Base-by-base conservation (phyloP, 345 rosid genomes). In the Punica granatum region DNA sequence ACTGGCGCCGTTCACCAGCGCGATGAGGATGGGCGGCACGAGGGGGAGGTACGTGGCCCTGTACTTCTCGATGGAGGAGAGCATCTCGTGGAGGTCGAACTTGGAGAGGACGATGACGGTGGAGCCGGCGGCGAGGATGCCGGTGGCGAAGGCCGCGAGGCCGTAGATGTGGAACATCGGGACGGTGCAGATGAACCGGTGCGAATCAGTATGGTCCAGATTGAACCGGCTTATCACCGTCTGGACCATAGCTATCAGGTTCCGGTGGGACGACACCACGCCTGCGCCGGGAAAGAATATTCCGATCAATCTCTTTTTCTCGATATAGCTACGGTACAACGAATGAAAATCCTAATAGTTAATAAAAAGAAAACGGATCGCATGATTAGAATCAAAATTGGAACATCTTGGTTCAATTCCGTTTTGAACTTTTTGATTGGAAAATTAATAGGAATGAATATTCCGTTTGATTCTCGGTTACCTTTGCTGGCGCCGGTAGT, bases 131-230 rank as follows among this genome's bases (percentile, higher is more conserved):
- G 96, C 86, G 34, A 92, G 83, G 0, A 82, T 72, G 32, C 92
- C 93, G 7, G 79, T 82, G 18, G 84, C 86, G 69, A 92, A 92
- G 41, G 83, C 82, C 0, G 83, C 88, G 44, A 90, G 74, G 28
- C 98, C 96, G 79, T 85, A 92, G 63, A 88, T 74, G 75, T 90
- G 98, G 69, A 81, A 92, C 98, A 92, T 90, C 5, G 98, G 98
- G 51, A 92, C 89, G 8, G 97, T 87, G 76, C 98, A 88, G 64
- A 92, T 58, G 74, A 85, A 82, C 19, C 64, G 79, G 16, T 83
- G 88, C 51, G 76, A 81, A 19, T 79, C 80, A 9, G 32, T 56
- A 23, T 72, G 76, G 1, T 61, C 74, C 42, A 41, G 53, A 13
- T 42, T 68, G 78, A 71, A 82, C 66, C 90, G 49, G 60, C 35